These are phyloP conservation scores for Cyclotella cryptica DNA, from an alignment of 108 stramenopile genomes.

Conservation along the genomic window DNA sequence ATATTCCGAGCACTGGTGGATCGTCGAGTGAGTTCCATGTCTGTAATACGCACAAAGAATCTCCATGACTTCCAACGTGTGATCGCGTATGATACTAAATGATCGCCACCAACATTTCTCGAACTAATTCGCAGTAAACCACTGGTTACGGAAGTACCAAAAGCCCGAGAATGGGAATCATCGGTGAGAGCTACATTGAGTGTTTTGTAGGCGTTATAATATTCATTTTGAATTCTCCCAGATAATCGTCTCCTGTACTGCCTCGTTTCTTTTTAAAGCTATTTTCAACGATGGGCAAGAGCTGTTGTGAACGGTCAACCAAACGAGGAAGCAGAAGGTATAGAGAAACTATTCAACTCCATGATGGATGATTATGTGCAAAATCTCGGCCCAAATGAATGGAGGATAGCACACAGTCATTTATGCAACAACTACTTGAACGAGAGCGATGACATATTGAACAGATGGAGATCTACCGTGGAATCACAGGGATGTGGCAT, in stretches of 20 bases:
- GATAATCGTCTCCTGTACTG: not conserved
- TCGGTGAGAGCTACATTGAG: not conserved
- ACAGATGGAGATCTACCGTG: constrained; percentile 41
- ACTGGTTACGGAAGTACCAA: constrained; percentile 18
- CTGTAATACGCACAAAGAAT: not conserved
- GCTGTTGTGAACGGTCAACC: constrained; percentile 10
- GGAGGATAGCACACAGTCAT: constrained; percentile 51
- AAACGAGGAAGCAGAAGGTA: not conserved
- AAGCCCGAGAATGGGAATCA: constrained; percentile 21
- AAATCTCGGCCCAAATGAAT: constrained; percentile 50
- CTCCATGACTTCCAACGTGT: not conserved
- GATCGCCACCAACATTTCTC: too few species aligned
- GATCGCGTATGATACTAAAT: not conserved
- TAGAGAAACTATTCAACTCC: constrained; percentile 6
- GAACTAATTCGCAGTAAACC: constrained; percentile 5
- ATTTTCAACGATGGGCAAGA: constrained; percentile 19
- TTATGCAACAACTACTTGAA: constrained; percentile 34
- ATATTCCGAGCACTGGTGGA: constrained; percentile 54
- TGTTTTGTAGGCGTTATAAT: not conserved
- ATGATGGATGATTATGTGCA: constrained; percentile 25
- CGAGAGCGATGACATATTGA: constrained; percentile 30
- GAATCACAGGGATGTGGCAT: constrained; percentile 49
- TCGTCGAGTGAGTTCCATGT: constrained; percentile 16
- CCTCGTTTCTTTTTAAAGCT: not conserved
- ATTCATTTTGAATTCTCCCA: not conserved